Evolutionary conservation across 495 filamentous ascomycete genomes (phyloP).

Genomic region (Talaromyces thailandensis): DNA sequence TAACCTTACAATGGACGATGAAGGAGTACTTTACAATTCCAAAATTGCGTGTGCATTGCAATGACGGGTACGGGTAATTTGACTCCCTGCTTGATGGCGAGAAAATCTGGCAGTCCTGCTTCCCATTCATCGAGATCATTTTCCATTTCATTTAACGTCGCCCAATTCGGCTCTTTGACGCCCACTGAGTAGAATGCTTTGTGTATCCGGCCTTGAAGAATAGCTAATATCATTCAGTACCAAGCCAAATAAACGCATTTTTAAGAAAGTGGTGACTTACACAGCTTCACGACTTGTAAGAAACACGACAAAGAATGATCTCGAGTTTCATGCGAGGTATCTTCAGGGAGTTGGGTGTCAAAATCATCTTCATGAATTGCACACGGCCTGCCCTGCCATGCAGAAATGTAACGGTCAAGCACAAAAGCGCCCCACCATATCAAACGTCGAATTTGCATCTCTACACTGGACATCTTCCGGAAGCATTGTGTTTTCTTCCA

Average conservation of each 20-base stretch:
- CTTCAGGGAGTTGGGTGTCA: neutral
- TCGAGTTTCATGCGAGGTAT: neutral
- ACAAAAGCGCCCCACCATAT: conserved; percentile 4
- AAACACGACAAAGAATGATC: neutral
- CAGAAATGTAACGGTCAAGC: neutral
- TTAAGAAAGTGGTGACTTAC: neutral
- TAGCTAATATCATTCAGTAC: neutral
- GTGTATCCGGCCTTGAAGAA: conserved; percentile 2
- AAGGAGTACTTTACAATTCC: conserved; percentile 2
- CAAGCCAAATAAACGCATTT: neutral
- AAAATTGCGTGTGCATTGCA: neutral
- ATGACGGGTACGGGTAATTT: neutral
- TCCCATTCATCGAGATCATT: neutral
- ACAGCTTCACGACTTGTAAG: neutral
- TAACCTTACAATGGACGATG: neutral
- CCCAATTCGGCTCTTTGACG: neutral
- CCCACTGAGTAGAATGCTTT: neutral
- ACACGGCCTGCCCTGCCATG: neutral
- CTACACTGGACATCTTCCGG: neutral
- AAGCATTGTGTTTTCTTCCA: conserved; percentile 1
- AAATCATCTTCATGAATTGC: conserved; percentile 1
- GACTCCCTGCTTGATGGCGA: neutral
- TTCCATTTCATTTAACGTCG: neutral
- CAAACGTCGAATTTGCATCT: neutral
- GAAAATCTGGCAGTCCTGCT: neutral